Conservation (phyloP, 371 early-diverging fungal genomes). For the Apophysomyces variabilis region DNA sequence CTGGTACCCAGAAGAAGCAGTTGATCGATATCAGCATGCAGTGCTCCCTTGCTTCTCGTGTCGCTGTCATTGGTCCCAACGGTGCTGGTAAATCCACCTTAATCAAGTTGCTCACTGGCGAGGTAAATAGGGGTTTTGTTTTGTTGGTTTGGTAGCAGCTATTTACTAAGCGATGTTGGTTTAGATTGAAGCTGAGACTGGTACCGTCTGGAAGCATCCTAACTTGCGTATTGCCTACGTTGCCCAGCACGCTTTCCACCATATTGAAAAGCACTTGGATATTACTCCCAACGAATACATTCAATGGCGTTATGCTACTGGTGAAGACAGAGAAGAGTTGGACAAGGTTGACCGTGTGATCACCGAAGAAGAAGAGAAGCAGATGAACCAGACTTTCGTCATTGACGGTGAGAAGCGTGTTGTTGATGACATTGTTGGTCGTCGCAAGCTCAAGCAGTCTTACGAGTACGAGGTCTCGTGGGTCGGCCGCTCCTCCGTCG, state of each 20-base stretch:
- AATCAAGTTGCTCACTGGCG: conserved; percentile 83
- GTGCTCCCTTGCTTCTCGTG: conserved; percentile 70
- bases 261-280: conserved; percentile 72
- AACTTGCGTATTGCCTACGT: conserved; percentile 77
- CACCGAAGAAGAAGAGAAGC: conserved; percentile 65
- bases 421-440: conserved; percentile 63
- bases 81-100: conserved; percentile 77
- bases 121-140: conserved; percentile 12
- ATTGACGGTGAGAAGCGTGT: conserved; percentile 68
- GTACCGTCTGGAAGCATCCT: conserved; percentile 59
- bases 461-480: conserved; percentile 71
- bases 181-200: conserved; percentile 37
- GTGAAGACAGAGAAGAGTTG: conserved; percentile 70
- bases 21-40: conserved; percentile 63
- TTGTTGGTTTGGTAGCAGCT: neutral
- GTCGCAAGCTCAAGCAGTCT: conserved; percentile 72
- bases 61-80: conserved; percentile 75
- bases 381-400: conserved; percentile 64
- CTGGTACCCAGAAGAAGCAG: conserved; percentile 58
- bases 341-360: conserved; percentile 67
- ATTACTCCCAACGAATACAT: conserved; percentile 73
- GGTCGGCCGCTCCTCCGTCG: conserved; percentile 61
- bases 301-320: conserved; percentile 73
- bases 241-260: conserved; percentile 84
- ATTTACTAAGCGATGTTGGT: neutral